Base-by-base conservation (phyloP, 2,329 filamentous ascomycete genomes). In the Proliferodiscus dingleyae region DNA sequence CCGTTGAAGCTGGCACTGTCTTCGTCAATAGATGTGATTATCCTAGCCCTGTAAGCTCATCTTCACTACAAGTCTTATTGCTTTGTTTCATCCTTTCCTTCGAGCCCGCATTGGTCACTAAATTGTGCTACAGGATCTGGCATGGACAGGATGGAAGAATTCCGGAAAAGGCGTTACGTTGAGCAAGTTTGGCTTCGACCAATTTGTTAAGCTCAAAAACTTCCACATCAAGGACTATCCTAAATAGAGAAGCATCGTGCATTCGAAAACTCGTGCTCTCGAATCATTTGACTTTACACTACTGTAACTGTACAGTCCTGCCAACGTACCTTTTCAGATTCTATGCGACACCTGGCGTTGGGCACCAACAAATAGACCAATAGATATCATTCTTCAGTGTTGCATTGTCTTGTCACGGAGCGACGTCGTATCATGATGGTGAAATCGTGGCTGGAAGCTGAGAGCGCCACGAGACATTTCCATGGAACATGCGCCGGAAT, bases 141-240 rank as follows among this genome's bases (percentile, higher is more conserved):
- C 89, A n/a, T 95, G 89, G 89, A 93, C 90, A 2, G 91, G 91
- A 9, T 96, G 89, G 89, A 97, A 97, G 73, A 89, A 95, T 65
- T 95, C 89, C 50, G 91, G 91, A 54, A 90, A 87, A 67, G 91
- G 91, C 18, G 85, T 90, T 58, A 96, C 90, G 8, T 70, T 97
- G 59, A 93, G 89, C 69, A 83, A 73, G 58, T 95, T 90, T 61
- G 91, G 91, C 9, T 97, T 94, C 63, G 91, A 96, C 59, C 88
- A 95, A 64, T 97, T 96, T 64, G 85, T 94, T 63, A 95, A 93
- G 75, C 76, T 95, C 60, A 96, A 96, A 82, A 95, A 87, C 73
- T 94, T 85, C 67, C 91, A 97, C 67, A 65, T 96, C 64, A 96
- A 96, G 71, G 81, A 94, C 53, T 81, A 83, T 61, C 79, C 80